Evolutionary conservation across 495 filamentous ascomycete genomes (phyloP).

Genomic region (Lasiosphaeria ovina): DNA sequence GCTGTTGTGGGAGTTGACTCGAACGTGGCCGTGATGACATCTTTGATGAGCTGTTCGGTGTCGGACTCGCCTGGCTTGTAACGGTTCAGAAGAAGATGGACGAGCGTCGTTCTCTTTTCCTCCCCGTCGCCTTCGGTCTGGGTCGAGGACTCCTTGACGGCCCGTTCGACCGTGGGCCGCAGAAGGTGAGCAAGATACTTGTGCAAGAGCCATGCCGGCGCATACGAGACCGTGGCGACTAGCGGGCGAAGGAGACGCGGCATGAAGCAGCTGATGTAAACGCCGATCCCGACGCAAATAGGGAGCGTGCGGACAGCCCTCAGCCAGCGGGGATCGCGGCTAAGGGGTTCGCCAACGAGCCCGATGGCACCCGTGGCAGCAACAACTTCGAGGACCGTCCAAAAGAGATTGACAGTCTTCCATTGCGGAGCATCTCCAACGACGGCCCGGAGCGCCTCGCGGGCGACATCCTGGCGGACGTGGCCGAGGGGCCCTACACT

Average conservation of each 20-base stretch:
- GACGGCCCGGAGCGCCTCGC: neutral
- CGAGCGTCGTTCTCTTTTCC: neutral
- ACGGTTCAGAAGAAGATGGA: constrained; percentile 8
- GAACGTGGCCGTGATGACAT: constrained; percentile 13
- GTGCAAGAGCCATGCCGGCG: constrained; percentile 7
- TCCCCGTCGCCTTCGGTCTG: neutral
- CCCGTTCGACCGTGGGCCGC: constrained; percentile 5
- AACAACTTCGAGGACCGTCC: constrained; percentile 11
- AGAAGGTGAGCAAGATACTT: constrained; percentile 8
- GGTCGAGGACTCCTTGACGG: neutral
- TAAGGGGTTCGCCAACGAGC: constrained; percentile 10
- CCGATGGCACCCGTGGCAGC: constrained; percentile 8
- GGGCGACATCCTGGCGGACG: constrained; percentile 1
- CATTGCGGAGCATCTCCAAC: constrained; percentile 5
- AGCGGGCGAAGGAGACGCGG: constrained; percentile 8
- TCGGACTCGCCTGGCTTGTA: constrained; percentile 6
- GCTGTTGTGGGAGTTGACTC: constrained; percentile 10
- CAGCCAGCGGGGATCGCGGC: constrained; percentile 8
- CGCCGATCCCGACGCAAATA: constrained; percentile 14
- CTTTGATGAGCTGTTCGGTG: constrained; percentile 5
- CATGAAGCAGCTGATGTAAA: constrained; percentile 12
- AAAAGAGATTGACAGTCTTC: constrained; percentile 6
- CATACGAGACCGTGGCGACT: constrained; percentile 2
- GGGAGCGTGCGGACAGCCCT: constrained; percentile 1
- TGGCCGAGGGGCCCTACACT: constrained; percentile 1